Conservation (phyloP, 1,284 basidiomycete species). For the Ustilago crameri region DNA sequence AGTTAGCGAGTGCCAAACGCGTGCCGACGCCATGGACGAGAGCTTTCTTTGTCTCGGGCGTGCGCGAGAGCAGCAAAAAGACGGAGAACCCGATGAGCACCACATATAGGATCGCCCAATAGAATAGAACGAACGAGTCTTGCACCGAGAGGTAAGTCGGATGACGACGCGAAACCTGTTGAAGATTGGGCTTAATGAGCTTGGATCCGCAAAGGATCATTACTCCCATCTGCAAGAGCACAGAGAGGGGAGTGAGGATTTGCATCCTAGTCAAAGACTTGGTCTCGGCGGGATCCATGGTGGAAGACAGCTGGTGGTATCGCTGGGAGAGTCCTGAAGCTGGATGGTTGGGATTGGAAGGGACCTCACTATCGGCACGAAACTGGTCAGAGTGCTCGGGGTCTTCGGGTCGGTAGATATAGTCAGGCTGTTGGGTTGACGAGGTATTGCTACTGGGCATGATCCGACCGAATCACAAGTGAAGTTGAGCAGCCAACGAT, state of each 20-base stretch:
- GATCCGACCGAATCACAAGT: slow-evolving; percentile 2
- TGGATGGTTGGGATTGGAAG: slow-evolving; percentile 19
- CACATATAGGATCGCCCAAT: slow-evolving; percentile 72
- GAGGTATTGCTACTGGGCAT: slow-evolving; percentile 30
- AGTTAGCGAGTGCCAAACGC: slow-evolving; percentile 81
- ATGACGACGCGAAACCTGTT: slow-evolving; percentile 67
- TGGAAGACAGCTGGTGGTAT: slow-evolving; percentile 37
- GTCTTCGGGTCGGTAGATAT: slow-evolving; percentile 52
- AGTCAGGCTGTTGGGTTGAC: slow-evolving; percentile 65
- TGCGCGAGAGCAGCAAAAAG: slow-evolving; percentile 77
- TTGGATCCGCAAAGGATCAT: slow-evolving; percentile 51
- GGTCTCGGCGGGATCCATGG: slow-evolving; percentile 39
- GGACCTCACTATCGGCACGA: slow-evolving; percentile 18
- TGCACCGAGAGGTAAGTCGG: slow-evolving; percentile 80
- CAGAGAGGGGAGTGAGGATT: slow-evolving; percentile 49
- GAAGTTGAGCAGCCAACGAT: slow-evolving; percentile 2
- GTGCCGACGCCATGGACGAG: slow-evolving; percentile 76
- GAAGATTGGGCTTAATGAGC: slow-evolving; percentile 49
- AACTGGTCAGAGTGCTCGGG: slow-evolving; percentile 42
- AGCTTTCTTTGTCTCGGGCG: slow-evolving; percentile 77
- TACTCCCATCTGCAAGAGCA: slow-evolving; percentile 49
- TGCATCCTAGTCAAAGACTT: slow-evolving; percentile 51
- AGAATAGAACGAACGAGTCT: slow-evolving; percentile 75
- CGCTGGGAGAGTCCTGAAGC: slow-evolving; percentile 28
- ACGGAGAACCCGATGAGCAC: slow-evolving; percentile 82